These are phyloP conservation scores for Ceratocystis cacaofunesta DNA, from an alignment of 2,329 filamentous ascomycete species.

Conservation along the genomic window DNA sequence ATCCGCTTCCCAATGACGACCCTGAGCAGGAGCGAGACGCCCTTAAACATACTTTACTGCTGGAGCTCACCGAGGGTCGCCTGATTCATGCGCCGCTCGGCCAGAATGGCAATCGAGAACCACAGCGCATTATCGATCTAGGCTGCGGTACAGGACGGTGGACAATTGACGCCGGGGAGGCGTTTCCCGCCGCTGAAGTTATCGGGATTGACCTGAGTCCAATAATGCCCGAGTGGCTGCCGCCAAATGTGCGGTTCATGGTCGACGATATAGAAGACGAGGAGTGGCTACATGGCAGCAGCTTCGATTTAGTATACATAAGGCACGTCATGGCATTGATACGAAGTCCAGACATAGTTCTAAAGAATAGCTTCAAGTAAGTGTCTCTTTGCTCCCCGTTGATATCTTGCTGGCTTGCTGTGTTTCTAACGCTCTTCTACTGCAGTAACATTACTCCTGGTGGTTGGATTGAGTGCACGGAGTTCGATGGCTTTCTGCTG, in stretches of 20 bases:
- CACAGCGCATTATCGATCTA: slow-evolving; percentile 32
- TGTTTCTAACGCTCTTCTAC: neutral
- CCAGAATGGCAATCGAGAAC: slow-evolving; percentile 20
- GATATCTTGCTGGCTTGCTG: neutral
- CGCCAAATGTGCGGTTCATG: slow-evolving; percentile 45
- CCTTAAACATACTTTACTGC: slow-evolving; percentile 31
- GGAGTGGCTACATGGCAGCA: slow-evolving; percentile 35
- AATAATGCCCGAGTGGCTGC: slow-evolving; percentile 35
- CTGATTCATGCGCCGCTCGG: slow-evolving; percentile 29
- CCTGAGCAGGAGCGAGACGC: slow-evolving; percentile 33
- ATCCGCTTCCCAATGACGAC: slow-evolving; percentile 34
- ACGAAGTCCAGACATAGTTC: slow-evolving; percentile 35
- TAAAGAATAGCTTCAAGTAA: slow-evolving; percentile 26
- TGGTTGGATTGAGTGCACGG: slow-evolving; percentile 39
- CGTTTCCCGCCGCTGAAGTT: slow-evolving; percentile 28
- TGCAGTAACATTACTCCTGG: slow-evolving; percentile 24
- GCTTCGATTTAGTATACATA: slow-evolving; percentile 43
- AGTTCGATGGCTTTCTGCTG: slow-evolving; percentile 28
- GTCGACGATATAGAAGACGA: slow-evolving; percentile 45
- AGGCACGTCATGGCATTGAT: slow-evolving; percentile 36
- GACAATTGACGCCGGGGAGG: slow-evolving; percentile 37
- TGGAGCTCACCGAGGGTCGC: slow-evolving; percentile 29
- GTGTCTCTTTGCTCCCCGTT: slow-evolving; percentile 5
- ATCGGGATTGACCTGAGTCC: slow-evolving; percentile 31
- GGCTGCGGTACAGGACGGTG: slow-evolving; percentile 38